Conservation (phyloP, 2,329 filamentous ascomycete genomes). For the Blastomyces emzantsi region DNA sequence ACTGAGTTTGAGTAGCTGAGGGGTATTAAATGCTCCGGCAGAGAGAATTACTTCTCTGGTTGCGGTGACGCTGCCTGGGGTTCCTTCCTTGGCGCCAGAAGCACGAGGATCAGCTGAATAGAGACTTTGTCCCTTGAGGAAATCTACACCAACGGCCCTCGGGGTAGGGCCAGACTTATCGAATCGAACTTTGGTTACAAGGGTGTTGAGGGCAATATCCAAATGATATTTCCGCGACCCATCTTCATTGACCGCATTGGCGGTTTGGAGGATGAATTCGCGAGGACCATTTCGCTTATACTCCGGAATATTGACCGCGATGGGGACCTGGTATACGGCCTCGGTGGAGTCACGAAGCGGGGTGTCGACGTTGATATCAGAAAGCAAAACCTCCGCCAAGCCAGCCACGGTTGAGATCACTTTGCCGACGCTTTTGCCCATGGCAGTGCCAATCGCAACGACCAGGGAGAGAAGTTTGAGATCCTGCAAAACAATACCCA, state of each 20-base stretch:
- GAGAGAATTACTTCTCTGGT: slow-evolving; percentile 37
- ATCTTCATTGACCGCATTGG: slow-evolving; percentile 42
- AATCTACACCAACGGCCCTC: slow-evolving; percentile 40
- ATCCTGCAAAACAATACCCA: slow-evolving; percentile 46
- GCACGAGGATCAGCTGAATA: slow-evolving; percentile 39
- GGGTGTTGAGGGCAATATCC: slow-evolving; percentile 43
- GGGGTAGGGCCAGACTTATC: slow-evolving; percentile 31
- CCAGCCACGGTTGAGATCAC: slow-evolving; percentile 35
- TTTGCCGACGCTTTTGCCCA: slow-evolving; percentile 37
- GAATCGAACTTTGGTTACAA: slow-evolving; percentile 40
- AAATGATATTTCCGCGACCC: slow-evolving; percentile 48
- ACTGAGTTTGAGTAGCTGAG: slow-evolving; percentile 54
- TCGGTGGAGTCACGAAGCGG: slow-evolving; percentile 38
- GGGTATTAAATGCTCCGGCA: slow-evolving; percentile 52
- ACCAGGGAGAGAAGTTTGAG: slow-evolving; percentile 46
- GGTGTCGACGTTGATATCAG: slow-evolving; percentile 45
- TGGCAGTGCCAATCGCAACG: slow-evolving; percentile 44
- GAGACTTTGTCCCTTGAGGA: slow-evolving; percentile 37
- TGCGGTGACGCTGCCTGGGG: slow-evolving; percentile 33
- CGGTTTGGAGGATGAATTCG: slow-evolving; percentile 46
- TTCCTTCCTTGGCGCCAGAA: slow-evolving; percentile 22
- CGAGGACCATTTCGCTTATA: slow-evolving; percentile 46
- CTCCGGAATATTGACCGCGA: slow-evolving; percentile 42
- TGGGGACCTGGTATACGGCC: slow-evolving; percentile 50
- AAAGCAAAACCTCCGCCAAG: slow-evolving; percentile 39